Evolutionary conservation across 306 rosid genomes (phyloP), one percentile per base, ranked within the genome.

Genomic region (Prinsepia uniflora): DNA sequence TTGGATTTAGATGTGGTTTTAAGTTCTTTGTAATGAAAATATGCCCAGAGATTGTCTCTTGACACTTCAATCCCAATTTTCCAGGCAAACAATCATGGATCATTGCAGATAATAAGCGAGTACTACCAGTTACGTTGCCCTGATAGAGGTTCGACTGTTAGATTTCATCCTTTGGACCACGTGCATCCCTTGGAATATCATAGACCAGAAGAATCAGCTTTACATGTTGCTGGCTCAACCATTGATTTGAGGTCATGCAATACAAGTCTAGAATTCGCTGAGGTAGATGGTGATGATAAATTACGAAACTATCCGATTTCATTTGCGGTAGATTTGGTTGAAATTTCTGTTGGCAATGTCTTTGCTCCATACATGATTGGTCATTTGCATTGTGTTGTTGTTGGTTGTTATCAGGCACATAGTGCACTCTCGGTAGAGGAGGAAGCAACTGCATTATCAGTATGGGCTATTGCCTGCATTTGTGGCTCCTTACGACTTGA

Each of bases 401-500:
- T 83, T 82, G 81, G 74, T 79, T 74, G 66, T 55, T 83, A n/a
- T 71, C 86, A 95, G 99, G 99, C 93, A 71, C 84, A 81, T 30
- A 82, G 81, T 61, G 90, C 86, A 44, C 89, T 95, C 81, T 63
- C 85, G 76, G 91, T 71, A 10, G 96, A 92, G 86, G 99, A 95
- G 85, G 99, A 95, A 86, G 97, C 97, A 66, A 76, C 87, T 72
- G 91, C 97, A 63, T 84, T 95, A 77, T 95, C 99, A 63, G 81
- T 82, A 76, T 95, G 97, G 96, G 88, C 97, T 76, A 83, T 95
- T 64, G 96, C 97, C 60, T 87, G 93, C 88, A 54, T 91, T 42
- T 95, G 99, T 82, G 97, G 99, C 73, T 86, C 96, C 75, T 85
- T 95, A 78, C 94, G 96, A 79, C 97, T 95, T 64, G 99, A 95